Evolutionary conservation across 495 filamentous ascomycete species (phyloP), one percentile per base, ranked within the genome.

Genomic region (Filosporella fistucella): DNA sequence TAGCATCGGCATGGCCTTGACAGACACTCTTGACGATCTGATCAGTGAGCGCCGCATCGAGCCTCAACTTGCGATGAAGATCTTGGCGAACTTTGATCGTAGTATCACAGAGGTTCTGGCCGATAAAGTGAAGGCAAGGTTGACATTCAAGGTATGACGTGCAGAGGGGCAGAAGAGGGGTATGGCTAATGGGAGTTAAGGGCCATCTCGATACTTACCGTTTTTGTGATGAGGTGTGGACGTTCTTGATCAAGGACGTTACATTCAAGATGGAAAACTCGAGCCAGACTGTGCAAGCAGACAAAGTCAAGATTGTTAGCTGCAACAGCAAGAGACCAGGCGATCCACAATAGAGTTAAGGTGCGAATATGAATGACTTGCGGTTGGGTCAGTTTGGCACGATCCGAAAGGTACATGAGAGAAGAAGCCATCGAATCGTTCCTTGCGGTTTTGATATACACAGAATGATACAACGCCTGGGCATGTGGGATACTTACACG

Each of bases 141-240:
- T 97, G 69, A 85, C 78, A 6, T 99, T 99, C 78, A 99, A 99
- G 88, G 93, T 96, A 78, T 62, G 21, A 9, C 6, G 36, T 14
- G 37, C 12, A 17, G 36, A 45, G 28, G 41, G 37, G 29, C 22
- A 45, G 30, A 30, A 23, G 17, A 25, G n/a, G 26, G 35, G 42
- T 42, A 23, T 37, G 42, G 30, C 23, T 48, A 45, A 56, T 45
- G 22, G 10, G n/a, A 7, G 23, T 8, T 48, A 60, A 98, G 93
- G 94, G 93, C 23, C 91, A 94, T 56, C 82, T 99, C 37, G 93
- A 99, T 65, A 99, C 94, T 23, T 99, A 99, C 74, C 89, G 94
- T 57, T 99, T 97, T 77, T 99, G 94, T 74, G 94, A 99, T 68
- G 94, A 99, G 71, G 94, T 99, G 44, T 99, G 94, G 94, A 99